These are phyloP conservation scores for Exophiala spinifera DNA, from an alignment of 2,329 filamentous ascomycete species.

Conservation along the genomic window DNA sequence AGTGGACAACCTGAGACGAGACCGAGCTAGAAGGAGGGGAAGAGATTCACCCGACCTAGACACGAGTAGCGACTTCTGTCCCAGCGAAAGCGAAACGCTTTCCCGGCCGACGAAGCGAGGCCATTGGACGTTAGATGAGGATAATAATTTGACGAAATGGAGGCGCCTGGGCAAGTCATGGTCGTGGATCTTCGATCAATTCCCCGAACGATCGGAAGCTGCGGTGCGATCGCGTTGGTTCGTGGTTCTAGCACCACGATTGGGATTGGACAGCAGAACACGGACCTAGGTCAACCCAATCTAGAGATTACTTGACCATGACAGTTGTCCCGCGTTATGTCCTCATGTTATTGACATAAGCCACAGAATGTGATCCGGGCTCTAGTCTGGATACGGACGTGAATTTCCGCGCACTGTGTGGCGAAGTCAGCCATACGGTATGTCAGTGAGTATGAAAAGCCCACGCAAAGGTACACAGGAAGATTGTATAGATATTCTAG, in stretches of 20 bases:
- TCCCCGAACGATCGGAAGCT: neutral
- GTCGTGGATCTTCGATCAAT: constrained; percentile 1
- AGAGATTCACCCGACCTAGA: neutral
- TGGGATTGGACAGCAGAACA: no score
- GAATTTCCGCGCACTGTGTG: no score
- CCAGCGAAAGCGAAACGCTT: neutral
- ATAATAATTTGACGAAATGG: neutral
- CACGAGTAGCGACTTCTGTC: neutral
- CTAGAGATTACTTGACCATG: no score
- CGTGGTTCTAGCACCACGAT: neutral
- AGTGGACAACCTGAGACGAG: neutral
- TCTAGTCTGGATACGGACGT: no score
- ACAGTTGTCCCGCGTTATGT: no score
- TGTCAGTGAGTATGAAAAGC: no score
- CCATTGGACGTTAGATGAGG: neutral
- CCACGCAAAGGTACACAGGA: no score
- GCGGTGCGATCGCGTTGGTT: neutral
- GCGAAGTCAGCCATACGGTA: no score
- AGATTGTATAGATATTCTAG: no score
- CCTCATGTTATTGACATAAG: no score
- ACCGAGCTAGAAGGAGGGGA: neutral
- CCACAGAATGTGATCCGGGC: no score
- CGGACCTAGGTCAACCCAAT: no score
- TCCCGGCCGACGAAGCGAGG: neutral
- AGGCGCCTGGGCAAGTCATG: neutral